Evolutionary conservation across 2,329 filamentous ascomycete species (phyloP), one percentile per base, ranked within the genome.

Genomic region (Epichloe scottii): DNA sequence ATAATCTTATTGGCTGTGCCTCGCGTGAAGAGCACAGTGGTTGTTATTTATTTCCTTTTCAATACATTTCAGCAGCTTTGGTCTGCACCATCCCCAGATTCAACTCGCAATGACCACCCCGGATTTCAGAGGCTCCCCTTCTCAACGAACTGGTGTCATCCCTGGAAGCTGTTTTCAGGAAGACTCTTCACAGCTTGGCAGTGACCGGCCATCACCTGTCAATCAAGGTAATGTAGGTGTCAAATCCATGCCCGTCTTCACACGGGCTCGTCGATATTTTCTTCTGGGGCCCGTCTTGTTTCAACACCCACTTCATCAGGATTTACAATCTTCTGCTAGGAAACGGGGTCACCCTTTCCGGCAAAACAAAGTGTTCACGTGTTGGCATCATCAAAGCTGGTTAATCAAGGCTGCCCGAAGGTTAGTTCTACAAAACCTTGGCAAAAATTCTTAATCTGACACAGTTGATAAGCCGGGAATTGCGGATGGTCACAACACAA

Each of bases 351-450:
- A 23, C 46, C 19, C n/a, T 39, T 53, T 10, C 44, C 57, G 2
- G 53, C 57, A 47, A 74, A 74, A 60, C 75, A 73, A 57, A 63
- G 66, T n/a, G 64, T 74, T 33, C 65, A 69, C 38, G 69, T 71
- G 39, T 66, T 82, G 55, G 63, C 72, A 30, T 72, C 77, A 5
- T 77, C 74, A 46, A 81, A 77, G 59, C 62, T 81, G 56, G 71
- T 69, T 51, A 81, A 81, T 53, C 76, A 80, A 62, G 69, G 68
- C 58, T 68, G 62, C 55, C 66, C 71, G 58, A 80, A 80, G 74
- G 78, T 80, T 55, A 46, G 43, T 45, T n/a, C 37, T 51, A n/a
- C 17, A 45, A 4, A 37, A 17, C 15, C 15, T 0, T 42, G 8
- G 12, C 2, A 5, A 17, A 38, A 12, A 19, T 30, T 23, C 4